Evolutionary conservation across 805 yeast species (phyloP).

Genomic region (Blastobotrys peoriensis): DNA sequence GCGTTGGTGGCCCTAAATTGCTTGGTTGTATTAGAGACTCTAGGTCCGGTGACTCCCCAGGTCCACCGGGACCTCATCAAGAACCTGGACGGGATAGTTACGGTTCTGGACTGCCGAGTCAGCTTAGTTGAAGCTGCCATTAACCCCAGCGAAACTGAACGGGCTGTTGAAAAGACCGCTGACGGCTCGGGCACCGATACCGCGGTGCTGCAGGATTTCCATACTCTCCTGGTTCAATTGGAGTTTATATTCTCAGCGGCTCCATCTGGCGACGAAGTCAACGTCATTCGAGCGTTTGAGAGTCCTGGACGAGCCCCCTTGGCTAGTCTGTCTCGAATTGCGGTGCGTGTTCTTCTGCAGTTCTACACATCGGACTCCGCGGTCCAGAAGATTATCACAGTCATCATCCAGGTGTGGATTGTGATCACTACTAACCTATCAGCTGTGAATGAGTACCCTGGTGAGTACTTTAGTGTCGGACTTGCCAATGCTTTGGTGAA

Average conservation of each 20-base stretch:
- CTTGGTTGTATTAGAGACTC: neutral
- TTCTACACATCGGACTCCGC: neutral
- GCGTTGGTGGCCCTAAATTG: neutral
- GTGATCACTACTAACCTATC: neutral
- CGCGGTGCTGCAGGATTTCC: neutral
- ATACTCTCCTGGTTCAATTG: constrained; percentile 3
- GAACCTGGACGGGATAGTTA: neutral
- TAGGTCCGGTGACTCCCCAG: neutral
- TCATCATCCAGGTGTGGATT: neutral
- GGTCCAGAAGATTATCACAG: neutral
- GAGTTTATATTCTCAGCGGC: constrained; percentile 5
- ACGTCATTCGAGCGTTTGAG: neutral
- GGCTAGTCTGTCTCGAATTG: neutral
- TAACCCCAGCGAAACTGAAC: too few species aligned
- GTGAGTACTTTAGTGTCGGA: neutral
- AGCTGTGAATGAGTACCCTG: neutral
- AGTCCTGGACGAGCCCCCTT: neutral
- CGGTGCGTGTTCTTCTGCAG: neutral
- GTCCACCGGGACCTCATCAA: neutral
- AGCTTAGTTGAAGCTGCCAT: neutral
- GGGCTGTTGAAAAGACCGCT: neutral
- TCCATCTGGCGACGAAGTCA: neutral
- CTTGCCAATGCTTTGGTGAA: neutral
- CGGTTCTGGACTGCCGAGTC: neutral
- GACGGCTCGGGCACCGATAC: neutral